phyloP scores from a whole-genome alignment of 2,329 filamentous ascomycete genomes.

The Colletotrichum sublineola region DNA sequence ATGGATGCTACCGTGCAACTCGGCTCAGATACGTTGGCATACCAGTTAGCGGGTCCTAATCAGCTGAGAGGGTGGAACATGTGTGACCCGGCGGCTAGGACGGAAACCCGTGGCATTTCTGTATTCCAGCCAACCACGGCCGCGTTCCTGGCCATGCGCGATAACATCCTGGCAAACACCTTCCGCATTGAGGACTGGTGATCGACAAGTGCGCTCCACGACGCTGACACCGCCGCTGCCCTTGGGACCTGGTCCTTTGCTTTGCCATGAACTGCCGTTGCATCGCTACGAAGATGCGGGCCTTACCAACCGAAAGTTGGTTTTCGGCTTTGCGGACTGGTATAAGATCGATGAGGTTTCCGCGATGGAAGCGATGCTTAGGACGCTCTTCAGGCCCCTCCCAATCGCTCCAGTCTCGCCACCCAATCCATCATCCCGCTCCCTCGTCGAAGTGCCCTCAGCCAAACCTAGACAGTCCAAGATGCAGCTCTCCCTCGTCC shows the following conservation, averaged over 20 bases:
- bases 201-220: slow-evolving; percentile 25
- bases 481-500: slow-evolving; percentile 41
- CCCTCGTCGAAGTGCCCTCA: not conserved
- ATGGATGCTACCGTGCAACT: not conserved
- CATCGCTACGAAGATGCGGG: not conserved
- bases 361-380: not conserved
- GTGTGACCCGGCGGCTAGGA: not conserved
- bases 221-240: slow-evolving; percentile 18
- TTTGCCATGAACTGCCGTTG: slow-evolving; percentile 7
- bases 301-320: not conserved
- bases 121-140: slow-evolving; percentile 36
- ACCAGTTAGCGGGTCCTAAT: not conserved
- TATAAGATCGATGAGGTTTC: slow-evolving; percentile 20
- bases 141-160: slow-evolving; percentile 39
- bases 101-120: not conserved
- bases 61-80: not conserved
- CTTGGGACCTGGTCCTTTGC: not conserved
- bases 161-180: slow-evolving; percentile 35
- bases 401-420: slow-evolving; percentile 10
- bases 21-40: not conserved
- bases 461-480: not conserved
- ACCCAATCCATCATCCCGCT: not conserved
- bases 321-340: not conserved
- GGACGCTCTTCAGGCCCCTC: not conserved
- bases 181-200: slow-evolving; percentile 34